These are phyloP conservation scores for Cryoendolithus antarcticus DNA, from an alignment of 2,329 filamentous ascomycete species.

Conservation along the genomic window DNA sequence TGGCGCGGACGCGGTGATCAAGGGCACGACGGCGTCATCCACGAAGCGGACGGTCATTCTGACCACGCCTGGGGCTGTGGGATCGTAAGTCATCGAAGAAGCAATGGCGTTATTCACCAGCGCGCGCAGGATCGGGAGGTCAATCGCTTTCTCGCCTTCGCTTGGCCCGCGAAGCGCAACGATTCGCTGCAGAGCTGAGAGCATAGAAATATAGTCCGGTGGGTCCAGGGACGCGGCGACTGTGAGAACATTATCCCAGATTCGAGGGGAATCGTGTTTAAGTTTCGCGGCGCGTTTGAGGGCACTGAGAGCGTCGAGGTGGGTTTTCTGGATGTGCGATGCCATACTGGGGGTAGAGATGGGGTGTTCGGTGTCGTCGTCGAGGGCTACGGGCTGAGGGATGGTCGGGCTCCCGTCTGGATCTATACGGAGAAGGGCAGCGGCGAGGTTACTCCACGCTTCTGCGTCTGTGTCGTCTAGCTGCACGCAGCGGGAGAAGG, in stretches of 20 bases:
- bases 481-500: constrained; percentile 72
- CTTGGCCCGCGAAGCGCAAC: constrained; percentile 56
- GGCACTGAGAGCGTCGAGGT: constrained; percentile 65
- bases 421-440: constrained; percentile 48
- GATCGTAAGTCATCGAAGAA: constrained; percentile 30
- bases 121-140: constrained; percentile 57
- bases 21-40: constrained; percentile 61
- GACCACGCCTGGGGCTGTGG: constrained; percentile 36
- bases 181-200: constrained; percentile 62
- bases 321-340: constrained; percentile 39
- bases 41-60: constrained; percentile 58
- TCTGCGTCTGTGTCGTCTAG: constrained; percentile 81
- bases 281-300: constrained; percentile 78
- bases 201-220: constrained; percentile 60
- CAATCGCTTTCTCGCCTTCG: constrained; percentile 65
- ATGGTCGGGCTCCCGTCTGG: constrained; percentile 11
- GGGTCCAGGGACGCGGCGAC: constrained; percentile 68
- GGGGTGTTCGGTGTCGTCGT: constrained; percentile 26
- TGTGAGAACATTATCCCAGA: constrained; percentile 94
- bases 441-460: constrained; percentile 90
- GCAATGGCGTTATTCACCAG: constrained; percentile 61
- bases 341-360: constrained; percentile 10
- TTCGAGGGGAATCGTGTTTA: constrained; percentile 76
- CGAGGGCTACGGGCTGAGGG: constrained; percentile 5
- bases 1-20: constrained; percentile 68